These are phyloP conservation scores for Oryza glumipatula DNA, from an alignment of 176 grass and related monocot genomes.

Conservation along the genomic window DNA sequence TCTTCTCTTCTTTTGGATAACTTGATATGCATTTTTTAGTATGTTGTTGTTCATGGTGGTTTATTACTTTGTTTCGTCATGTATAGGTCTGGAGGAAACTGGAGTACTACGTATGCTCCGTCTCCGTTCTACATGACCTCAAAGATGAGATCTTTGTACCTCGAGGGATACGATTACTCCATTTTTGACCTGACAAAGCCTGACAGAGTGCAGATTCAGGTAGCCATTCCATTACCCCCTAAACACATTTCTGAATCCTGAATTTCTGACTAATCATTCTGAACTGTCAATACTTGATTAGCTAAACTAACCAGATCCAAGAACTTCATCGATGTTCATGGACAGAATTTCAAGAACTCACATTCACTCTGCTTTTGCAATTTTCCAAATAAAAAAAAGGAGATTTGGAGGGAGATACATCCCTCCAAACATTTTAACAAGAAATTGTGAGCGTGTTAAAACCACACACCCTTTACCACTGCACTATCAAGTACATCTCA, in stretches of 20 bases:
- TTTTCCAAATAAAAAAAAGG: no score
- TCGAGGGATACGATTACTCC: slow-evolving; percentile 90
- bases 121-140: slow-evolving; percentile 98
- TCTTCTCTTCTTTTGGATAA: neutral
- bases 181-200: slow-evolving; percentile 87
- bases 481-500: no score
- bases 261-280: neutral
- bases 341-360: neutral
- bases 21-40: slow-evolving; percentile 4
- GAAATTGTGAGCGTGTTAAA: no score
- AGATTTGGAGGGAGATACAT: no score
- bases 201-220: slow-evolving; percentile 92
- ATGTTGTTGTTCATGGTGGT: neutral
- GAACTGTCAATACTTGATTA: neutral
- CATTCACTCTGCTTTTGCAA: neutral
- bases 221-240: slow-evolving; percentile 28
- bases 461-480: no score
- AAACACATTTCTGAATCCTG: neutral
- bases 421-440: no score
- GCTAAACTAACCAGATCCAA: neutral
- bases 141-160: slow-evolving; percentile 85
- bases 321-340: neutral
- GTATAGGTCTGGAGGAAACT: slow-evolving; percentile 86
- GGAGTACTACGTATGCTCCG: slow-evolving; percentile 89
- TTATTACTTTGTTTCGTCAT: slow-evolving; percentile 21